phyloP scores from a whole-genome alignment of 2,329 filamentous ascomycete species.

The Lachnellula cervina region DNA sequence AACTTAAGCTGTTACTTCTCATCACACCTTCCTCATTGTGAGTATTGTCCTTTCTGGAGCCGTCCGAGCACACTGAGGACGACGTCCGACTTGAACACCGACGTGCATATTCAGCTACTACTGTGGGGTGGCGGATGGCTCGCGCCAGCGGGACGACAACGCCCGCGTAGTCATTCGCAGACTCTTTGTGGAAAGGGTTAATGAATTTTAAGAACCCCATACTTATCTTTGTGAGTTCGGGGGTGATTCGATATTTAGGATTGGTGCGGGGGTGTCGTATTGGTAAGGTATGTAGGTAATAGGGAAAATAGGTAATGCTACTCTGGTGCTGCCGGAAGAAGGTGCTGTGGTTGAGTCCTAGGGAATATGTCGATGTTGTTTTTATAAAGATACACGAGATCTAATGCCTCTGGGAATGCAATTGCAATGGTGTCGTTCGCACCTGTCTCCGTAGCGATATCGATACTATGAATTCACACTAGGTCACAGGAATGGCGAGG shows the following conservation, averaged over 20 bases:
- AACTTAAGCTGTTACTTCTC: conserved; percentile 48
- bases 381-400: no score
- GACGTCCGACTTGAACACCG: conserved; percentile 24
- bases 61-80: background rate
- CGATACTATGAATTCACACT: background rate
- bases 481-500: no score
- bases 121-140: conserved; percentile 36
- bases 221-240: conserved; percentile 1
- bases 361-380: background rate
- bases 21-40: conserved; percentile 41
- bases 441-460: background rate
- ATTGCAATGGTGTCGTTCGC: no score
- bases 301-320: no score
- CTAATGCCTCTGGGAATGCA: no score
- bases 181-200: conserved; percentile 46
- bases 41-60: background rate
- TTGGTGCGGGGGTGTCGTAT: no score
- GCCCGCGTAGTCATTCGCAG: conserved; percentile 45
- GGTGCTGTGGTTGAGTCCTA: no score
- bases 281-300: no score
- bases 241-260: background rate
- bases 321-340: no score
- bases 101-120: conserved; percentile 31
- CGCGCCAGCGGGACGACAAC: conserved; percentile 46
- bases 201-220: conserved; percentile 38